Base-by-base conservation (phyloP, 768 basidiomycete species). In the Pleurotus tuber-regium region DNA sequence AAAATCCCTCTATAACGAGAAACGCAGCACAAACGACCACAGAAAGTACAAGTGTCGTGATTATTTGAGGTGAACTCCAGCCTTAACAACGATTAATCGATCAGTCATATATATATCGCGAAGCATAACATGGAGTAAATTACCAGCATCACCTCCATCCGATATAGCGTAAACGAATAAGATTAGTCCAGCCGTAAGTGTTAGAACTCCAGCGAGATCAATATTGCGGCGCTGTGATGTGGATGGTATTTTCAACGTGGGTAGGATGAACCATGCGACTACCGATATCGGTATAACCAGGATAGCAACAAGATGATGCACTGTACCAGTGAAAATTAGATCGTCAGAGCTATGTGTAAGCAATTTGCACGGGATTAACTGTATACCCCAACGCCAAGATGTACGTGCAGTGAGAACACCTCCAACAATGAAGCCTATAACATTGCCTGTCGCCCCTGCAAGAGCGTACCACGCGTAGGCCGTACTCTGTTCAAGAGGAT, bases 391-490 rank as follows among this genome's bases (percentile, higher is more conserved):
- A 30, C 58, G 63, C 62, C 71, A 80, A 16, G 73, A 69, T 7
- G 63, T 58, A 14, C 59, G 62, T 42, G 64, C 54, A 6, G 72
- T 69, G 31, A 77, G 63, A 14, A 70, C 26, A 1, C 72, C 76
- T 10, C 75, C 75, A 4, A 76, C 58, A 25, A 72, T 39, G n/a
- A 72, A 56, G 2, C 73, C 74, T 33, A 65, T 50, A 5, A 69
- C 66, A 56, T 77, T 75, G 11, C 73, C 78, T 26, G 77, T 43
- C 7, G 70, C 73, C 29, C 75, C 77, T 24, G 69, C 65, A 6
- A 73, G 70, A 43, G 75, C 78, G 52, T 77, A 71, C 0, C 74
- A 53, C 6, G 66, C 66, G 31, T 79, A 67, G 3, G 76, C 78
- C 23, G 65, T 65, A 50, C 74, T 66, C 53, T 77, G 77, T 49